These are phyloP conservation scores for Microcyclospora pomicola DNA, from an alignment of 2,329 filamentous ascomycete genomes.

Conservation along the genomic window DNA sequence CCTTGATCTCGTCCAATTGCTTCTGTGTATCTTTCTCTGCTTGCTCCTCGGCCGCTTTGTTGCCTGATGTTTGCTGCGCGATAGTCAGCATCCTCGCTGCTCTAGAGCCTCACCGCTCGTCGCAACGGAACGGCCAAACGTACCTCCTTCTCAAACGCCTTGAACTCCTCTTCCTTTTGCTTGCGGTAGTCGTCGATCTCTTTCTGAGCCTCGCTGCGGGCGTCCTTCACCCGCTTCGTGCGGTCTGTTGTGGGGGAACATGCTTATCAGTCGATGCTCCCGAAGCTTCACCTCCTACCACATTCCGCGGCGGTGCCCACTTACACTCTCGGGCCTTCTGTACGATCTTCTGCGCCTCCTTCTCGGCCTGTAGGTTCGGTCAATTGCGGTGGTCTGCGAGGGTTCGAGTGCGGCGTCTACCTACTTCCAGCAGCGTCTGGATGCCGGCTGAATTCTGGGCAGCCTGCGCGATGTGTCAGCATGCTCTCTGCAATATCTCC, in stretches of 20 bases:
- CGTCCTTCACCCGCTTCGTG: constrained; percentile 94
- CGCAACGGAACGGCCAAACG: not conserved
- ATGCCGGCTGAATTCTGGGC: constrained; percentile 98
- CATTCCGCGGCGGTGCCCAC: constrained; percentile 3
- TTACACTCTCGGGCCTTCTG: constrained; percentile 92
- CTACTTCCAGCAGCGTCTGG: constrained; percentile 95
- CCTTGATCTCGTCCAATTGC: constrained; percentile 71
- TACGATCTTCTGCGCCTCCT: constrained; percentile 97
- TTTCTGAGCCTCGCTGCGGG: constrained; percentile 90
- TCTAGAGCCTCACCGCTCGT: not conserved
- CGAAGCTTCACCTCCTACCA: not conserved
- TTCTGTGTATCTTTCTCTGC: constrained; percentile 67
- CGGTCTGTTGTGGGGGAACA: constrained; percentile 46
- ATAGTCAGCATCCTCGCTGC: constrained; percentile 1
- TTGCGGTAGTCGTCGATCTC: constrained; percentile 89
- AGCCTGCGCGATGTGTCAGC: constrained; percentile 44
- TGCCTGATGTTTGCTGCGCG: constrained; percentile 74
- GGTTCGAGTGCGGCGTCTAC: constrained; percentile 20
- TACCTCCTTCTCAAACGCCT: constrained; percentile 78
- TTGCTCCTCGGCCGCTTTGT: constrained; percentile 57
- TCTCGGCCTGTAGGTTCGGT: constrained; percentile 60
- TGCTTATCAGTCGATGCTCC: not conserved
- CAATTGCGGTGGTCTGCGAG: constrained; percentile 9
- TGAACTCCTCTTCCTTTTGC: constrained; percentile 86
- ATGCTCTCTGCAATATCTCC: no score